Evolutionary conservation across 2,329 filamentous ascomycete species (phyloP).

Genomic region (Ilyonectria sp.): DNA sequence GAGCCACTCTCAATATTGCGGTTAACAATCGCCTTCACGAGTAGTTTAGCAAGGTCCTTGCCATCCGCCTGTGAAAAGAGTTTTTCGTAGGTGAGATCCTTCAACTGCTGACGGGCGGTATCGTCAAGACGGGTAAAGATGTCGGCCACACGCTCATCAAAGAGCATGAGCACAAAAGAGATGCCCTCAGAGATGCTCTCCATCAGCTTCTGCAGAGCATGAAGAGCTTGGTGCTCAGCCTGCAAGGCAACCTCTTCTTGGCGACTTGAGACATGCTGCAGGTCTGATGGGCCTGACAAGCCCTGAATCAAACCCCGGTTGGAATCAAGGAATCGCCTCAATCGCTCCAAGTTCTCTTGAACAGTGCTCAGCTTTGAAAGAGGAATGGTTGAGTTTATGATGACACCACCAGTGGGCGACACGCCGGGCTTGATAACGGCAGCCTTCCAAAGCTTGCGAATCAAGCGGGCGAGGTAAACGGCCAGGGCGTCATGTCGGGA

Average conservation of each 20-base stretch:
- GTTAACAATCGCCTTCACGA: conserved; percentile 98
- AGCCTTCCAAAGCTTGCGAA: conserved; percentile 90
- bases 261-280: conserved; percentile 83
- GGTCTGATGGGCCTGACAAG: conserved; percentile 88
- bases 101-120: conserved; percentile 76
- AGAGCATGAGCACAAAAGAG: conserved; percentile 94
- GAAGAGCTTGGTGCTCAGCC: conserved; percentile 93
- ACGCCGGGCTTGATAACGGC: conserved; percentile 74
- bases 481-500: conserved; percentile 91
- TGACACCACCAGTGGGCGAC: conserved; percentile 71
- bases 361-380: conserved; percentile 79
- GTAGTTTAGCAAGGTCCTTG: conserved; percentile 90
- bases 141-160: conserved; percentile 92
- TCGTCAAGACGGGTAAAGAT: conserved; percentile 85
- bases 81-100: conserved; percentile 86
- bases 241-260: conserved; percentile 94
- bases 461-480: conserved; percentile 88
- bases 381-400: conserved; percentile 77
- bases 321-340: conserved; percentile 86
- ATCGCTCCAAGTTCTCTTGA: conserved; percentile 84
- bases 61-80: conserved; percentile 86
- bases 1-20: conserved; percentile 97
- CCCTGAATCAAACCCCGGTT: conserved; percentile 96
- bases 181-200: conserved; percentile 96
- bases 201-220: conserved; percentile 88